Evolutionary conservation across 257 asterid genomes (phyloP).

Genomic region (Solanum chaucha): DNA sequence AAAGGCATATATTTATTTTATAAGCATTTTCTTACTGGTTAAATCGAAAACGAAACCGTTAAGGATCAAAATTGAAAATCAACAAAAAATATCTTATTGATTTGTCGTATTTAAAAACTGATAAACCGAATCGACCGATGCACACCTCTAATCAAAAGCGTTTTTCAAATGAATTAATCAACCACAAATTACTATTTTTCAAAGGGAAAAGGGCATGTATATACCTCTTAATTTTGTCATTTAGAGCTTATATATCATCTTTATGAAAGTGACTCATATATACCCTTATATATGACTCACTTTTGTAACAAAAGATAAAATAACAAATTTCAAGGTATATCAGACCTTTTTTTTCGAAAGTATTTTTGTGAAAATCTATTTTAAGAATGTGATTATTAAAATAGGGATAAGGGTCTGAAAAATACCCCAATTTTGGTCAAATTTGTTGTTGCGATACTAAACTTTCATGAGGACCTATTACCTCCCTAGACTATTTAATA

Average conservation of each 20-base stretch:
- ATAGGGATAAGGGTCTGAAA: no score
- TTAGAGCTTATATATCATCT: no score
- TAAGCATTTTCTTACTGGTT: not conserved
- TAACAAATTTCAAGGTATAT: not conserved
- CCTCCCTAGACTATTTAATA: no score
- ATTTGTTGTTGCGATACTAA: no score
- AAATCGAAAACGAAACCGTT: not conserved
- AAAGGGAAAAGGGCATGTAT: not conserved
- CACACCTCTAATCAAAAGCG: not conserved
- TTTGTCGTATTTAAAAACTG: no score
- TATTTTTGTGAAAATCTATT: no score
- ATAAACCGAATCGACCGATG: not conserved
- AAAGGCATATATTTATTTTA: not conserved
- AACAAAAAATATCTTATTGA: no score
- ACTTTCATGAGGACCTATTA: no score
- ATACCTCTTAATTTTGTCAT: not conserved
- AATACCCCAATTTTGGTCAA: no score
- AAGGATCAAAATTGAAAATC: not conserved
- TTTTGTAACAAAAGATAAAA: no score
- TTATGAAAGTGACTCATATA: no score
- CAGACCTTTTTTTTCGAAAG: not conserved
- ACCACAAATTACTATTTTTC: not conserved
- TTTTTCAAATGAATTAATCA: not conserved
- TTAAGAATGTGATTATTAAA: not conserved
- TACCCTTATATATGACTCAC: no score